Evolutionary conservation across 129 eudicot genomes (phyloP).

Genomic region (Artemisia tridentata): DNA sequence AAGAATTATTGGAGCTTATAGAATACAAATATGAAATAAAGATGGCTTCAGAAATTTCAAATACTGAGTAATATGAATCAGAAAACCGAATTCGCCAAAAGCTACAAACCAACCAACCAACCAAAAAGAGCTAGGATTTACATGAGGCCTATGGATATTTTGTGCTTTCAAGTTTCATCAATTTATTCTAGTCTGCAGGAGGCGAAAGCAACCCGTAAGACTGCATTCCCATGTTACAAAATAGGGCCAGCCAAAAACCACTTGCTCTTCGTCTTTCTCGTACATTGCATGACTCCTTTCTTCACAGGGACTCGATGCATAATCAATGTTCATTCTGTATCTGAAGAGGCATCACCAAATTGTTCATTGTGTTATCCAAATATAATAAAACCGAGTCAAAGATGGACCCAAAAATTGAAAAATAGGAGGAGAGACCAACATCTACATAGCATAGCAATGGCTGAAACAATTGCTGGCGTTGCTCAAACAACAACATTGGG

Average conservation of each 20-base stretch:
- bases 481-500: conserved; percentile 12
- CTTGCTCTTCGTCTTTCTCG: conserved; percentile 1
- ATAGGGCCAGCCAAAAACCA: conserved; percentile 17
- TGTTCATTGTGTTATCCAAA: not conserved
- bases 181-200: conserved; percentile 29
- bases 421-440: conserved; percentile 21
- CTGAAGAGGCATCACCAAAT: conserved; percentile 1
- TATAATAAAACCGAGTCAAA: not conserved
- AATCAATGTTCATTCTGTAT: conserved; percentile 26
- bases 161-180: conserved; percentile 22
- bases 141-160: conserved; percentile 20
- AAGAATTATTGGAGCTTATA: not conserved
- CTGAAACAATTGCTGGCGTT: conserved; percentile 13
- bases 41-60: conserved; percentile 26
- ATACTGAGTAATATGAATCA: conserved; percentile 22
- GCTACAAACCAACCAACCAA: conserved; percentile 23
- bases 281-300: conserved; percentile 18
- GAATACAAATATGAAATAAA: conserved; percentile 1
- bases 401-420: not conserved
- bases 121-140: conserved; percentile 25
- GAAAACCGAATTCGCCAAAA: conserved; percentile 16
- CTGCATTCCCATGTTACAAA: conserved; percentile 16
- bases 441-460: conserved; percentile 33
- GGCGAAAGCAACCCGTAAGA: conserved; percentile 17
- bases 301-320: conserved; percentile 19